These are phyloP conservation scores for Dalechampia spathulata DNA, from an alignment of 441 rosid species.

Conservation along the genomic window DNA sequence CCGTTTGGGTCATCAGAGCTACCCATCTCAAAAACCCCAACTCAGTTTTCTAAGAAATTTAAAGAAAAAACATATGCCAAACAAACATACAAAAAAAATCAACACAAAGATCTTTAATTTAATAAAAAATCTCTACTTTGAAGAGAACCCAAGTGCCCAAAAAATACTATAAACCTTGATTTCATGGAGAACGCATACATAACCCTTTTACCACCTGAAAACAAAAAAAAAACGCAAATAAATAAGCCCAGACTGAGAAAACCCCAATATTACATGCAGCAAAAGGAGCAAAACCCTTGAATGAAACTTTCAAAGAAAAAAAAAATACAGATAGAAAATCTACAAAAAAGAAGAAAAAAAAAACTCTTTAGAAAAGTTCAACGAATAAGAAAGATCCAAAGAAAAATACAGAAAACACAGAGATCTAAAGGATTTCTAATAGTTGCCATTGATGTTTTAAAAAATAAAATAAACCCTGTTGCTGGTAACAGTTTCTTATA, in stretches of 20 bases:
- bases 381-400: conserved; percentile 20
- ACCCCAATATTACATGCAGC: conserved; percentile 40
- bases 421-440: conserved; percentile 7
- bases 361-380: conserved; percentile 16
- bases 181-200: conserved; percentile 24
- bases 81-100: conserved; percentile 1
- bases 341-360: neutral
- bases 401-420: neutral
- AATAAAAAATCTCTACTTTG: conserved; percentile 16
- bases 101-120: conserved; percentile 16
- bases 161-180: conserved; percentile 9
- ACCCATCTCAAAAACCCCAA: conserved; percentile 54
- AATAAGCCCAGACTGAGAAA: conserved; percentile 13
- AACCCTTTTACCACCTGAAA: conserved; percentile 24
- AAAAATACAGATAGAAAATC: conserved; percentile 9
- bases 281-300: conserved; percentile 9
- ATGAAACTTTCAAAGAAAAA: neutral
- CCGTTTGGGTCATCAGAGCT: conserved; percentile 56
- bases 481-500: neutral
- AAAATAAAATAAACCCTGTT: too few species aligned
- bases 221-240: conserved; percentile 13
- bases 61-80: neutral
- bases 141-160: conserved; percentile 21
- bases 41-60: conserved; percentile 14
- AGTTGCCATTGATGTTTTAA: too few species aligned